phyloP scores from a whole-genome alignment of 495 filamentous ascomycete species.

The Terfezia claveryi region DNA sequence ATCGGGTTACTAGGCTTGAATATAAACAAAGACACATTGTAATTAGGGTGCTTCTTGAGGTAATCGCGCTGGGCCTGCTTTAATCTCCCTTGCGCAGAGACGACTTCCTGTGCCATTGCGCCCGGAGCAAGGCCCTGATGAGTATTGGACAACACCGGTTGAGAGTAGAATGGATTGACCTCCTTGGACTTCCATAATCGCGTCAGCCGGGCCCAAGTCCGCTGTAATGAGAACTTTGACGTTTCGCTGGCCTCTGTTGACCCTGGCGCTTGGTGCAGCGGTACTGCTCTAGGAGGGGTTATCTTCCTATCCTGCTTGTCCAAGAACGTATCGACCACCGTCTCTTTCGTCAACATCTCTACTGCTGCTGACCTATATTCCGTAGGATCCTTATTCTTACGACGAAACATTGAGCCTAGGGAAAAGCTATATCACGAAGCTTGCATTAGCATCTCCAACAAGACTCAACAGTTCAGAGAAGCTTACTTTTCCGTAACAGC shows the following conservation, averaged over 20 bases:
- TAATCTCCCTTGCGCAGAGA: slow-evolving; percentile 56
- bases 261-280: slow-evolving; percentile 11
- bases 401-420: slow-evolving; percentile 65
- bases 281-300: background rate
- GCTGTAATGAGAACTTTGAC: background rate
- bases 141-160: slow-evolving; percentile 16
- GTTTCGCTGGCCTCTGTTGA: slow-evolving; percentile 4
- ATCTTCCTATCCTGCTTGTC: slow-evolving; percentile 35
- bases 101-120: slow-evolving; percentile 71
- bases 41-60: slow-evolving; percentile 61
- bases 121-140: slow-evolving; percentile 63
- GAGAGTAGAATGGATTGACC: slow-evolving; percentile 85
- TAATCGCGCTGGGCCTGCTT: slow-evolving; percentile 81
- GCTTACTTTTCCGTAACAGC: slow-evolving; percentile 27
- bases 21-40: slow-evolving; percentile 81
- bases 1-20: slow-evolving; percentile 58
- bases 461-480: background rate
- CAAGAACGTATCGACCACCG: slow-evolving; percentile 81
- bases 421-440: slow-evolving; percentile 28
- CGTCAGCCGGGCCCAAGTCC: background rate
- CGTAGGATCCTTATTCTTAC: slow-evolving; percentile 51
- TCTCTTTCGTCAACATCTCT: slow-evolving; percentile 91
- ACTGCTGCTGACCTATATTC: slow-evolving; percentile 68
- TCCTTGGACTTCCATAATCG: slow-evolving; percentile 26
- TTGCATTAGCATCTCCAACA: slow-evolving; percentile 18